Evolutionary conservation across 1,139 yeast genomes (phyloP), one percentile per base, ranked within the genome.

Genomic region (Meyerozyma carpophila): DNA sequence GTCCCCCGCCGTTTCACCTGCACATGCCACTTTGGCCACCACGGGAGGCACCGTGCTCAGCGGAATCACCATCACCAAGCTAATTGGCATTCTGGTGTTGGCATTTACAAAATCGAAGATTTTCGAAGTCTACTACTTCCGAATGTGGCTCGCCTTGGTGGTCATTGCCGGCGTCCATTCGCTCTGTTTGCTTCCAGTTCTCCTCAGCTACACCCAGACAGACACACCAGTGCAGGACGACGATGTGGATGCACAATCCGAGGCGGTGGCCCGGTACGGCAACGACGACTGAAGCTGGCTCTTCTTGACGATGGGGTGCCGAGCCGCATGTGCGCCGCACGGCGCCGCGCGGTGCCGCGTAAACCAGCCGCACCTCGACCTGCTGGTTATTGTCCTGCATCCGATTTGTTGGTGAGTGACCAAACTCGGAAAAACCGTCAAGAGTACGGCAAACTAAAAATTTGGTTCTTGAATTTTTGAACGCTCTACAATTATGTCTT

Each of bases 101-200:
- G 95, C 95, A 5, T 90, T 90, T 58, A 88, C 98, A 0, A 69
- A 78, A 47, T 86, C 95, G 28, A 82, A 85, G 62, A 91, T 93
- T 31, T 93, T 91, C 61, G 95, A 90, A 51, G 79, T 93, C 1
- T 93, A 88, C 61, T 93, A 93, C 59, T 93, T 93, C 72, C 67
- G 96, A 48, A 90, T 93, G 97, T 93, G 98, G 98, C 68, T 87
- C n/a, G 71, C 89, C 1, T 70, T 93, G 50, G 84, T 93, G 8
- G 51, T 84, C 2, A 70, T 87, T 43, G 95, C 96, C 1, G 82
- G 91, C 0, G 51, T 84, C 1, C 97, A 91, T 58, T 79, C 95
- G 2, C 72, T 93, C 43, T 73, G 86, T 36, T 78, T 91, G 46
- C 68, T 91, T 42, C 98, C 98, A 0, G 79, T 88, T 3, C 59